Evolutionary conservation across 108 stramenopile species (phyloP).

Genomic region (Parietichytrium sp.): DNA sequence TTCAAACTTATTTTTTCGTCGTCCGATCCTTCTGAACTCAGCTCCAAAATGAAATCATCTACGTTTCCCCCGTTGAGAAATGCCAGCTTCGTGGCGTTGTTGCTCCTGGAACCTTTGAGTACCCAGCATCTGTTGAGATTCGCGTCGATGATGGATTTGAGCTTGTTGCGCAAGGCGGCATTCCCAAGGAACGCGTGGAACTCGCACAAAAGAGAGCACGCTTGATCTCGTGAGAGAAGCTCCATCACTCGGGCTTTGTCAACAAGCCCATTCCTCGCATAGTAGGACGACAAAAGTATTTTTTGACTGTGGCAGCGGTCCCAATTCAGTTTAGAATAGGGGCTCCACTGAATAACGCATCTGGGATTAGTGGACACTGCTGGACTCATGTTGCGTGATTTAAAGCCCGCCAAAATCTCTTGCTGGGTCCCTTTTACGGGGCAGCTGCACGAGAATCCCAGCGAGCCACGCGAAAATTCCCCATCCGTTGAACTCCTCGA

Average conservation of each 20-base stretch:
- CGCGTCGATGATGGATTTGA: neutral
- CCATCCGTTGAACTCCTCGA: no score
- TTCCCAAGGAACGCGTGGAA: neutral
- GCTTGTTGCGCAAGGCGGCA: neutral
- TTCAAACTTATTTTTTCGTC: neutral
- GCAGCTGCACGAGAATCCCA: no score
- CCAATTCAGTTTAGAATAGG: constrained; percentile 16
- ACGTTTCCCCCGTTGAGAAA: neutral
- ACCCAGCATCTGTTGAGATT: neutral
- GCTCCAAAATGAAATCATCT: neutral
- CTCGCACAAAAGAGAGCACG: neutral
- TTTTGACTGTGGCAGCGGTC: neutral
- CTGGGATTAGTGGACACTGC: no score
- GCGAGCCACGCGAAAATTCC: no score
- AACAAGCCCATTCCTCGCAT: neutral
- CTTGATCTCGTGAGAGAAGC: neutral
- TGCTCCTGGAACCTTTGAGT: constrained; percentile 1
- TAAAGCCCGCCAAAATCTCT: no score
- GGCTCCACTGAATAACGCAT: constrained; percentile 20
- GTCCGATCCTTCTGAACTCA: neutral
- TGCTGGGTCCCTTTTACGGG: no score
- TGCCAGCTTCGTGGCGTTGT: constrained; percentile 2
- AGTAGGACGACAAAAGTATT: constrained; percentile 4
- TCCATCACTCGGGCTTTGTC: constrained; percentile 9
- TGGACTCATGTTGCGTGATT: no score